Base-by-base conservation (phyloP, 2,329 filamentous ascomycete genomes). In the Onygenales sp. region DNA sequence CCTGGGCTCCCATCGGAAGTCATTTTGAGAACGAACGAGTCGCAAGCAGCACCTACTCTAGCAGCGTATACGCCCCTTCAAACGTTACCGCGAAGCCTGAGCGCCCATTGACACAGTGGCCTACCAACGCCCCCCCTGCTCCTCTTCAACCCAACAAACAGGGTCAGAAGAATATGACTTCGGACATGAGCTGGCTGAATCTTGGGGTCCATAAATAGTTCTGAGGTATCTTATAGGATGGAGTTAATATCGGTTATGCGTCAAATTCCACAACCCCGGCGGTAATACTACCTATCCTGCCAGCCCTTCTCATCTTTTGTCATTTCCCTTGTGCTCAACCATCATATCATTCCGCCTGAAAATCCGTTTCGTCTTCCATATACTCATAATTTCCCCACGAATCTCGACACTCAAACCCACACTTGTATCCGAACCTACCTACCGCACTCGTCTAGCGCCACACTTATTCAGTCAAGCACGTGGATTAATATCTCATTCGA, bases 141-240 rank as follows among this genome's bases (percentile, higher is more conserved):
- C 43, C 43, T 14, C 42, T 9, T 44, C 50, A n/a, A 35, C 10
- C n/a, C n/a, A 5, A 7, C 31, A 13, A 10, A 39, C 33, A 38
- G 11, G 9, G 41, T 14, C 54, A 47, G 14, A 58, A 44, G 27
- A 65, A 63, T 45, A 52, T 67, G 54, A 72, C 70, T 54, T 64
- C 69, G 3, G 71, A 73, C 61, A 69, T 73, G 65, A 73, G 71
- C 61, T 73, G 71, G 71, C 60, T 73, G 50, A 72, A 73, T 57
- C 61, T 73, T 38, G 57, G 57, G 11, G 43, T n/a, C 14, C 36
- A 33, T 3, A 13, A n/a, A 39, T 44, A 49, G 32, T 7, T 11
- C 35, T 27, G 21, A 27, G 21, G 21, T 27, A 27, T 27, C 21
- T 27, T 27, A 41, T 49, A n/a, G 46, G 32, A 41, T n/a, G 10